phyloP scores from a whole-genome alignment of 108 stramenopile species.

The Mediolabrus comicus region DNA sequence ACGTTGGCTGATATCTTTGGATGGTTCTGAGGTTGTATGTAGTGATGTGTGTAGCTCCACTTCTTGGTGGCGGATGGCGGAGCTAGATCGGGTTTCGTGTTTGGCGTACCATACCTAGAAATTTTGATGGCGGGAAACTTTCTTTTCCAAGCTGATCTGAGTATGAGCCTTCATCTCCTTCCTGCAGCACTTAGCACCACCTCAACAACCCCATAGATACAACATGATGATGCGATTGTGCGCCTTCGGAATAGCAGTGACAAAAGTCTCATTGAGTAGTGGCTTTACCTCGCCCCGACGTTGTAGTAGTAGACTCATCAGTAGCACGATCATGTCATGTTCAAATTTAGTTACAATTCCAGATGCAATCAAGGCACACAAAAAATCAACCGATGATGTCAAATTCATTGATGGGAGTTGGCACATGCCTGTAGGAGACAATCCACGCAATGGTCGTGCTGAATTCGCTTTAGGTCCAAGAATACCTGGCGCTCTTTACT shows the following conservation, averaged over 20 bases:
- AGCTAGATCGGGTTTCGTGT: no score
- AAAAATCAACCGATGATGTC: background rate
- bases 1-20: no score
- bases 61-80: no score
- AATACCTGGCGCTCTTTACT: conserved; percentile 57
- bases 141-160: no score
- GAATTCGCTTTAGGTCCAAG: conserved; percentile 58
- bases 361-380: conserved; percentile 22
- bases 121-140: no score
- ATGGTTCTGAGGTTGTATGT: no score
- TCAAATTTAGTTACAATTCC: conserved; percentile 22
- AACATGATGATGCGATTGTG: background rate
- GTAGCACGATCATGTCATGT: background rate
- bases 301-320: background rate
- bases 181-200: no score
- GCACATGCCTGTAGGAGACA: conserved; percentile 33
- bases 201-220: no score
- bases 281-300: background rate
- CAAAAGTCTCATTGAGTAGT: background rate
- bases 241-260: background rate
- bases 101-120: no score
- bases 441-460: conserved; percentile 14
- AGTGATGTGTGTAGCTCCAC: no score
- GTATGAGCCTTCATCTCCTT: no score
- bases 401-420: conserved; percentile 44